Evolutionary conservation across 306 rosid species (phyloP).

Genomic region (Quercus glauca): DNA sequence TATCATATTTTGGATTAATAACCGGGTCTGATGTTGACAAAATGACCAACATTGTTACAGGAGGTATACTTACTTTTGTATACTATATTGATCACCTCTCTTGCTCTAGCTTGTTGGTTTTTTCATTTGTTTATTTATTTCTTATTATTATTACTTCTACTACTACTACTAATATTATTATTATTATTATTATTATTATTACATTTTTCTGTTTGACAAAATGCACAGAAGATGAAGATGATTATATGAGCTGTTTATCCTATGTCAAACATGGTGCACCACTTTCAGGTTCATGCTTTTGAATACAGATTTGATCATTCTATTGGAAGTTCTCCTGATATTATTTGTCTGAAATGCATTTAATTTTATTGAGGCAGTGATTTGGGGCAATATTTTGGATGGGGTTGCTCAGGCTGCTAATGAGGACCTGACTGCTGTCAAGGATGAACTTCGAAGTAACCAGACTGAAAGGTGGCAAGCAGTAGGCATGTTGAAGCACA

Average conservation of each 20-base stretch:
- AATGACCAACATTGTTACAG: conserved; percentile 41
- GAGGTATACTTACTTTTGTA: conserved; percentile 45
- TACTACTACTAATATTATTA: too few species aligned
- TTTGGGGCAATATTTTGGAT: conserved; percentile 69
- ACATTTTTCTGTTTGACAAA: conserved; percentile 1
- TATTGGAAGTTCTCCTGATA: background rate
- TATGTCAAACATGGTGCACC: conserved; percentile 72
- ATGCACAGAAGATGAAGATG: conserved; percentile 60
- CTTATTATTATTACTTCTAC: background rate
- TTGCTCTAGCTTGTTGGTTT: conserved; percentile 12
- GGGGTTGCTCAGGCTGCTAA: conserved; percentile 51
- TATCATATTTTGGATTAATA: conserved; percentile 68
- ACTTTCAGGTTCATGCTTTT: conserved; percentile 68
- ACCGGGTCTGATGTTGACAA: conserved; percentile 53
- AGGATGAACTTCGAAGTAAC: conserved; percentile 54
- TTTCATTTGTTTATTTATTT: background rate
- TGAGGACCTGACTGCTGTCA: conserved; percentile 49
- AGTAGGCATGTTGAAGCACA: conserved; percentile 67
- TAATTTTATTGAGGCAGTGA: conserved; percentile 43
- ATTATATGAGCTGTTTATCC: conserved; percentile 45
- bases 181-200: background rate
- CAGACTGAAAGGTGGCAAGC: conserved; percentile 83
- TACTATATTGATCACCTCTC: conserved; percentile 4
- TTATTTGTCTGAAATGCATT: conserved; percentile 21
- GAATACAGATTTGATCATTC: conserved; percentile 6